Percentiles rank a stretch among this genome's conserved stretches.
phyloP scores from a whole-genome alignment of 2,329 filamentous ascomycete species.

The Fusarium buharicum region DNA sequence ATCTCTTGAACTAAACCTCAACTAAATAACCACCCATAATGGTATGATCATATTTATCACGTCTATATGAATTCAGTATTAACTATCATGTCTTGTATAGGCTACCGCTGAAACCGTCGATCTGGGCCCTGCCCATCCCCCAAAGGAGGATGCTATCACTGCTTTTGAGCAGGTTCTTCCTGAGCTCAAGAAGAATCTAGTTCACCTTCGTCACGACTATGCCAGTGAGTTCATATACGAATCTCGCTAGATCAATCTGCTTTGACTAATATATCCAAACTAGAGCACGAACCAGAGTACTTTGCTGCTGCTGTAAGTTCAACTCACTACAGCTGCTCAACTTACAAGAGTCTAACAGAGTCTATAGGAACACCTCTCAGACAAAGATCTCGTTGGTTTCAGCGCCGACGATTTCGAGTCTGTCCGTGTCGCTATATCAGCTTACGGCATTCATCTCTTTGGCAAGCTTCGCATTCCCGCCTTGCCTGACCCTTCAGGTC shows the following conservation, averaged over 20 bases:
- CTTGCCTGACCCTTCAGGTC: slow-evolving; percentile 61
- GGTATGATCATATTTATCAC: slow-evolving; percentile 14
- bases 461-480: slow-evolving; percentile 71
- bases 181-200: slow-evolving; percentile 63
- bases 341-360: not conserved
- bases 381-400: slow-evolving; percentile 89
- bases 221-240: slow-evolving; percentile 50
- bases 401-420: slow-evolving; percentile 84
- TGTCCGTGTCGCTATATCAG: slow-evolving; percentile 90
- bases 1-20: not conserved
- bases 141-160: slow-evolving; percentile 61
- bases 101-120: slow-evolving; percentile 65
- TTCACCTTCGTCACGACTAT: slow-evolving; percentile 60
- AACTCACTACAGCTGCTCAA: not conserved
- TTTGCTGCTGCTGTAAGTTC: slow-evolving; percentile 60
- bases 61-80: not conserved
- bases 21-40: slow-evolving; percentile 21
- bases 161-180: slow-evolving; percentile 60
- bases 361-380: slow-evolving; percentile 49
- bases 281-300: slow-evolving; percentile 66
- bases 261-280: slow-evolving; percentile 7
- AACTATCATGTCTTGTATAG: slow-evolving; percentile 44
- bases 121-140: slow-evolving; percentile 59
- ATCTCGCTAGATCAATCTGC: not conserved
- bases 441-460: slow-evolving; percentile 82